Evolutionary conservation across 164 flowering plant species (phyloP), one percentile per base, ranked within the genome.

Genomic region (Nelumbo lutea): DNA sequence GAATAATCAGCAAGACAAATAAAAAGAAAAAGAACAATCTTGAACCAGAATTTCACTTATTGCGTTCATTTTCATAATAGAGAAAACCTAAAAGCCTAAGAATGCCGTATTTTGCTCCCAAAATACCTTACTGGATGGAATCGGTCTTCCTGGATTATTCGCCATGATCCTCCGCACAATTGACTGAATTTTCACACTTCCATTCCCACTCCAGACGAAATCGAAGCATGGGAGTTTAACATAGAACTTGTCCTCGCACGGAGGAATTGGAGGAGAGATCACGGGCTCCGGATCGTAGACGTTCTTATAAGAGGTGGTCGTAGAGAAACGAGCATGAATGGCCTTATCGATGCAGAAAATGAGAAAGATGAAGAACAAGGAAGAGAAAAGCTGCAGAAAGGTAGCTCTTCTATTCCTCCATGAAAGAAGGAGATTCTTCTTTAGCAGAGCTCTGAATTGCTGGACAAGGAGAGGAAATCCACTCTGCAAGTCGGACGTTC

Each of bases 151-250:
- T 14, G 99, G 99, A 78, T 96, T 96, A 67, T 91, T 93, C 2
- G n/a, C 77, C 88, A 75, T 91, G 38, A 96, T 96, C 4, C 78
- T 57, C 0, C 51, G 52, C 3, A 87, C 98, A 61, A 93, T 84
- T 0, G 76, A 40, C n/a, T 48, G 67, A 42, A 84, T 44, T 53
- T 66, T 76, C 5, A 72, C 43, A 74, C 89, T 90, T 8, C 58
- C 69, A 70, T 82, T 83, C 0, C 98, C 99, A 70, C 98, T 96
- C 93, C 93, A 96, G 0, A 82, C 84, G 68, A 96, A 96, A 78
- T 96, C 99, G 61, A 65, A 90, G 78, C 99, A 96, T 2, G 96
- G 95, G 0, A 58, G 13, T 67, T 75, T 85, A 5, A 78, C 62
- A 66, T 64, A 88, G 73, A 73, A 86, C 85, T 90, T 91, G 6